Conservation (phyloP, 352 stramenopile genomes). For the Porosira glacialis region DNA sequence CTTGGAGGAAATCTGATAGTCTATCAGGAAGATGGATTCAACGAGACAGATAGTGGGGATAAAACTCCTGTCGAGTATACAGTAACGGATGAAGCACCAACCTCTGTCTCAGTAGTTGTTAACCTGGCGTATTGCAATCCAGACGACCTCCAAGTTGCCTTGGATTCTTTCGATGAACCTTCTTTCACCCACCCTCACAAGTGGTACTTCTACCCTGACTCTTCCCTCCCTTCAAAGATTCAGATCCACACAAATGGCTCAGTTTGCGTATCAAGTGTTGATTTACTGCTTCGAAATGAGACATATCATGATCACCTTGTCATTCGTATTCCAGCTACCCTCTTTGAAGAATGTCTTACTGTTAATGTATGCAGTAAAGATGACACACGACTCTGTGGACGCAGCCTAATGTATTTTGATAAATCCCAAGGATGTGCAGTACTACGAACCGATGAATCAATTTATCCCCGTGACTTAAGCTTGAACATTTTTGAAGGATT, state of each 20-base stretch:
- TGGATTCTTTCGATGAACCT: constrained; percentile 9
- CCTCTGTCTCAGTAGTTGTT: constrained; percentile 3
- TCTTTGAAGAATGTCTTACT: constrained; percentile 13
- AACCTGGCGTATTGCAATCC: constrained; percentile 1
- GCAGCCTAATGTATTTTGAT: constrained; percentile 7
- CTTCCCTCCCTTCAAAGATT: constrained; percentile 12
- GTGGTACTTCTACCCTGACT: constrained; percentile 3
- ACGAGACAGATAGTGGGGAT: constrained; percentile 1
- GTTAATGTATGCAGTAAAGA: constrained; percentile 12
- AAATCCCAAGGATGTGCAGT: neutral
- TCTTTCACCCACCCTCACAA: neutral
- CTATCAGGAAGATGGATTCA: neutral
- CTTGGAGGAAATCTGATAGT: constrained; percentile 7
- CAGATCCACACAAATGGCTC: constrained; percentile 7
- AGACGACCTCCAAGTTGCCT: constrained; percentile 10
- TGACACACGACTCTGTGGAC: neutral
- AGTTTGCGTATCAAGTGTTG: constrained; percentile 9
- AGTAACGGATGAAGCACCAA: constrained; percentile 4
- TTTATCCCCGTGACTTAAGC: constrained; percentile 1
- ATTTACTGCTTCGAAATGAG: constrained; percentile 8
- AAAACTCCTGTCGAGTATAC: neutral
- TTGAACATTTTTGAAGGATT: neutral
- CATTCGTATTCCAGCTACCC: constrained; percentile 1
- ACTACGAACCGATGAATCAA: neutral
- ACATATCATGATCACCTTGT: constrained; percentile 1